Evolutionary conservation across 306 rosid species (phyloP).

Genomic region (Rosa multiflora): DNA sequence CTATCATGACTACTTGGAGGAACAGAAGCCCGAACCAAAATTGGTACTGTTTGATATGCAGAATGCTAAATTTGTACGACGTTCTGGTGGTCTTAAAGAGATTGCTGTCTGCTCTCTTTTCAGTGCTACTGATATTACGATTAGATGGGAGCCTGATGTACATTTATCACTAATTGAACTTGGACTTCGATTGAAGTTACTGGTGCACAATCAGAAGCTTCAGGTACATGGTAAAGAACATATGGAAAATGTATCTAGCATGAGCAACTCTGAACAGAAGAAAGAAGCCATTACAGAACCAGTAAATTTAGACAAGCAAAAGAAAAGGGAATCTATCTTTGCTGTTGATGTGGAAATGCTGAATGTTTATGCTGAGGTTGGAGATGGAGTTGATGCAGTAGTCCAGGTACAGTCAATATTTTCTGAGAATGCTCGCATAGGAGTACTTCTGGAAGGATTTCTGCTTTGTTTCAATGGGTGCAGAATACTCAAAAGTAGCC

Average conservation of each 20-base stretch:
- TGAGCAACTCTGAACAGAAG: constrained; percentile 50
- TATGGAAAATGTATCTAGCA: constrained; percentile 37
- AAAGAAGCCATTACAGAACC: constrained; percentile 50
- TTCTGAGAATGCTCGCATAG: constrained; percentile 96
- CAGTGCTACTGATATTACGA: constrained; percentile 88
- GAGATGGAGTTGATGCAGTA: constrained; percentile 92
- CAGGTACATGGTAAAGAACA: constrained; percentile 46
- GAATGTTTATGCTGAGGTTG: constrained; percentile 76
- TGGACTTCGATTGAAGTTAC: constrained; percentile 65
- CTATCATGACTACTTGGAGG: constrained; percentile 83
- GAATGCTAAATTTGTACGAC: constrained; percentile 90
- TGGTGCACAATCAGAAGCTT: constrained; percentile 71
- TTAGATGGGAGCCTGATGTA: constrained; percentile 97
- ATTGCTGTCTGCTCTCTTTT: constrained; percentile 92
- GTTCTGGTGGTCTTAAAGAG: constrained; percentile 89
- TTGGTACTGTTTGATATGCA: constrained; percentile 86
- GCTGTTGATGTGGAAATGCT: constrained; percentile 93
- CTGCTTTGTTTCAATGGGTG: constrained; percentile 74
- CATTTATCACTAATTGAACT: constrained; percentile 82
- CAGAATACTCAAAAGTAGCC: constrained; percentile 80
- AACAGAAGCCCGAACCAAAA: constrained; percentile 57
- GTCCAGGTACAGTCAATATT: constrained; percentile 94
- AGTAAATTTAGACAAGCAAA: constrained; percentile 61
- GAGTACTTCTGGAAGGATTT: constrained; percentile 96
- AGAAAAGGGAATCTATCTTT: constrained; percentile 85